Conservation (phyloP, 2,329 filamentous ascomycete species). For the Stagonosporopsis cucurbitacearum region DNA sequence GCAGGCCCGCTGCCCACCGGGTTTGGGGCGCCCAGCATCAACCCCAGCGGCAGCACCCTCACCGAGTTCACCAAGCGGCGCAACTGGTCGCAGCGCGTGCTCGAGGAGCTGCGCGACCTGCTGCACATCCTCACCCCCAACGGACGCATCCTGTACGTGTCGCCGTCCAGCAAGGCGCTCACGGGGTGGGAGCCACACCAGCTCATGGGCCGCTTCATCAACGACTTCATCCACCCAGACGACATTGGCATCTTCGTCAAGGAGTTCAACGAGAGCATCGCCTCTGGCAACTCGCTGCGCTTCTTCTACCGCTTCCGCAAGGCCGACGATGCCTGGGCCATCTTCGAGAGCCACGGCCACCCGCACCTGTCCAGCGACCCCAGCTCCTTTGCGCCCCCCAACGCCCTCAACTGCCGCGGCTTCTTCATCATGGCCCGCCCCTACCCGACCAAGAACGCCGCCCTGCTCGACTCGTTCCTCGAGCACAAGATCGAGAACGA, state of each 20-base stretch:
- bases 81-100: conserved; percentile 86
- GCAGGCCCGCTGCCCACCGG: conserved; percentile 63
- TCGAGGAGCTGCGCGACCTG: conserved; percentile 89
- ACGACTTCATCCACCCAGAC: conserved; percentile 84
- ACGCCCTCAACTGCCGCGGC: conserved; percentile 73
- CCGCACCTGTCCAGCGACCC: conserved; percentile 80
- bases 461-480: conserved; percentile 86
- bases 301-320: conserved; percentile 86
- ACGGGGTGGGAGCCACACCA: conserved; percentile 77
- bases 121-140: conserved; percentile 86
- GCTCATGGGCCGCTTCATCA: conserved; percentile 76
- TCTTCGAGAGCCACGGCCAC: conserved; percentile 93
- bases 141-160: conserved; percentile 84
- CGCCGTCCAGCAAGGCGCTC: conserved; percentile 74
- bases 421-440: conserved; percentile 93
- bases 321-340: conserved; percentile 74
- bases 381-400: conserved; percentile 67
- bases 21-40: conserved; percentile 56
- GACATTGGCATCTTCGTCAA: conserved; percentile 82
- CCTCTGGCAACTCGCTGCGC: conserved; percentile 77
- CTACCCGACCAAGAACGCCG: conserved; percentile 87
- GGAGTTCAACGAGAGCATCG: conserved; percentile 89
- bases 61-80: conserved; percentile 70
- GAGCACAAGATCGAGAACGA: conserved; percentile 98
- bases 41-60: conserved; percentile 60